Conservation (phyloP, 1,139 yeast genomes). For the Magnusiomyces ingens region DNA sequence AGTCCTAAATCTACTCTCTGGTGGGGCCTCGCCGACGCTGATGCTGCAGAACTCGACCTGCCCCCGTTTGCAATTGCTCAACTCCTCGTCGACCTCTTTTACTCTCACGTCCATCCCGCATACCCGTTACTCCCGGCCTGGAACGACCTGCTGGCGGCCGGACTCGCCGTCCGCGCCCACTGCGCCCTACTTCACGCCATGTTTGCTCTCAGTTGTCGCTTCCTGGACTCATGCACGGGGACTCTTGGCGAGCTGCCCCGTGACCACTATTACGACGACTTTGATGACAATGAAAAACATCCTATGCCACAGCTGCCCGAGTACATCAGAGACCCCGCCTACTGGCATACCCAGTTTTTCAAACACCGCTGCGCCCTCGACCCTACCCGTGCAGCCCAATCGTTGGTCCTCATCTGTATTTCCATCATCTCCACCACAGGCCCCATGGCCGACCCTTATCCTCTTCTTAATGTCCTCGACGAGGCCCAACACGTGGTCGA, state of each 20-base stretch:
- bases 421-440: constrained; percentile 8
- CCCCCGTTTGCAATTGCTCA: constrained; percentile 41
- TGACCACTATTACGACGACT: not conserved
- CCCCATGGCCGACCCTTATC: not conserved
- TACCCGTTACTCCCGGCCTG: constrained; percentile 44
- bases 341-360: constrained; percentile 22
- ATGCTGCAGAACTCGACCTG: constrained; percentile 35
- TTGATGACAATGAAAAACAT: not conserved
- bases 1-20: too few species aligned
- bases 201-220: constrained; percentile 40
- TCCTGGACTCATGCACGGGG: constrained; percentile 18
- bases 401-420: constrained; percentile 16
- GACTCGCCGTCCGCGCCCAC: constrained; percentile 34
- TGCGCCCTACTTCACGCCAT: constrained; percentile 43
- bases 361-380: constrained; percentile 17
- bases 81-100: constrained; percentile 42
- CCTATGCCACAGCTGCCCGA: not conserved
- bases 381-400: constrained; percentile 17
- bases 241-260: not conserved
- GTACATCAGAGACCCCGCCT: constrained; percentile 23
- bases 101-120: constrained; percentile 42
- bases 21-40: constrained; percentile 9
- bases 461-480: not conserved
- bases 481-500: constrained; percentile 4
- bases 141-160: constrained; percentile 32